Conservation (phyloP, 176 grass and related monocot species). For the Echinochloa phyllopogon region DNA sequence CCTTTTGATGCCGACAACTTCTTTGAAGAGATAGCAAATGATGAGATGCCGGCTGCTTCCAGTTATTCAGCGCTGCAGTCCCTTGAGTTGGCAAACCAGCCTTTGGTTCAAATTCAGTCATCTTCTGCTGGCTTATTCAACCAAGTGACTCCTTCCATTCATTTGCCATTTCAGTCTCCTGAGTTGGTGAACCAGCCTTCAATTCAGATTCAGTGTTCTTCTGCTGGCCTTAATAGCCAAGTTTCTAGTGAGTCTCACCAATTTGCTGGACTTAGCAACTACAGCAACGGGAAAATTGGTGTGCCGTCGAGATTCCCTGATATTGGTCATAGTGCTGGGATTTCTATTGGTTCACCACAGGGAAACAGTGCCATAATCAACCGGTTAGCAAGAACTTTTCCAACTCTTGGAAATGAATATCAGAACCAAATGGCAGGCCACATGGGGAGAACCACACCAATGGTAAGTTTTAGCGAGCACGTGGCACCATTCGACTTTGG, state of each 20-base stretch:
- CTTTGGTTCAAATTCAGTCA: neutral
- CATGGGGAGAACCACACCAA: neutral
- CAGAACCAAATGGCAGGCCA: conserved; percentile 4
- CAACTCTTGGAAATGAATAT: conserved; percentile 3
- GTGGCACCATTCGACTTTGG: conserved; percentile 16
- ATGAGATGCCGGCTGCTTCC: neutral
- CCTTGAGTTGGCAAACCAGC: neutral
- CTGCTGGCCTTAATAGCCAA: neutral
- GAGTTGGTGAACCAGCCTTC: neutral
- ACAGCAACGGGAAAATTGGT: neutral
- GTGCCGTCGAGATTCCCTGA: neutral
- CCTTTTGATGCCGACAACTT: neutral
- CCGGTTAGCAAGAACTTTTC: neutral
- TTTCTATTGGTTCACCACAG: neutral
- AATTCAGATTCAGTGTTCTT: neutral
- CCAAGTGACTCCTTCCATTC: neutral
- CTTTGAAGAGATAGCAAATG: neutral
- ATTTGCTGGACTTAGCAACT: neutral
- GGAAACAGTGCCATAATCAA: neutral
- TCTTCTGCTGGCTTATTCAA: neutral
- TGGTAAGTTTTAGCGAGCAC: conserved; percentile 1
- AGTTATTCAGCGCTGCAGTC: neutral
- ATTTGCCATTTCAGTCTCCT: neutral
- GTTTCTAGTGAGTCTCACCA: neutral
- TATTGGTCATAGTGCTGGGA: conserved; percentile 10